Evolutionary conservation across 176 grass and related monocot genomes (phyloP), one percentile per base, ranked within the genome.

Genomic region (Stipa capillata): DNA sequence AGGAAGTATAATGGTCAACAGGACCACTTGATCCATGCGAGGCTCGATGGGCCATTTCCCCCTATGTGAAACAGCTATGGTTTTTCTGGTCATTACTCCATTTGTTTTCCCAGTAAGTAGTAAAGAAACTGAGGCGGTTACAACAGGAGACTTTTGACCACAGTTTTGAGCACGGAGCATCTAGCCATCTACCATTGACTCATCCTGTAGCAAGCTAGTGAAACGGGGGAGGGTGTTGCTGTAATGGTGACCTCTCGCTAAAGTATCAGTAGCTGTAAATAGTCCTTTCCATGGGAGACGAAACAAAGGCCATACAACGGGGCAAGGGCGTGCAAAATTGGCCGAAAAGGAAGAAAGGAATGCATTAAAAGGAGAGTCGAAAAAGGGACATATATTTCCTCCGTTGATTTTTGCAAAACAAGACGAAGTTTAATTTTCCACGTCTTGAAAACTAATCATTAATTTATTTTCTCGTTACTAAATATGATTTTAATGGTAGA

Each of bases 61-160:
- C 18, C 33, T 36, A 68, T 43, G 36, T 41, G 20, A 79, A 67
- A 27, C 66, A 48, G 13, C 40, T n/a, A 24, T 6, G 54, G 34
- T 61, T 4, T 76, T 13, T 24, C 8, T 25, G 25, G 24, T 20
- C 15, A 34, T 20, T 62, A 70, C 40, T 40, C 32, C 44, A 71
- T 62, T 51, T 73, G 41, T 64, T 31, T 31, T 47, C 23, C 21
- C 32, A n/a, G n/a, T 3, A 10, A 78, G 45, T 40, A 7, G 9
- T 34, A 51, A 29, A 62, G 42, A 73, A 15, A 61, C 1, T 20
- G 4, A 20, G 27, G 35, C 3, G 9, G 44, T 40, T 55, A 44
- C 23, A 45, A 49, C 48, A 79, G 33, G 54, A 34, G 29, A 42
- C 23, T 15, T 79, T 84, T 89, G 82, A 70, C 54, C 76, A 6